phyloP scores from a whole-genome alignment of 2,329 filamentous ascomycete genomes.

The Diaporthe sp. region DNA sequence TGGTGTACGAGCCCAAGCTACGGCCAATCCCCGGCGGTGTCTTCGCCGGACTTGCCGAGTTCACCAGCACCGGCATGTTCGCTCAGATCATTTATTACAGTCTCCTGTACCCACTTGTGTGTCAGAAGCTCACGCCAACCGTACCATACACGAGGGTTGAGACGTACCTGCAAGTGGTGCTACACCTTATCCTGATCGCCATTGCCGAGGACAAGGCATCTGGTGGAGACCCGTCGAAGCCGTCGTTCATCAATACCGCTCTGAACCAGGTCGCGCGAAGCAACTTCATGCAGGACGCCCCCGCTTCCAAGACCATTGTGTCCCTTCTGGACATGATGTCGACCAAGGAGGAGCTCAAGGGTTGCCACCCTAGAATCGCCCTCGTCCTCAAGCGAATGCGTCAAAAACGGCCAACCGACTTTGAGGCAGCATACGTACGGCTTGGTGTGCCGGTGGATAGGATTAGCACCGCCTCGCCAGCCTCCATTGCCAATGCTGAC shows the following conservation, averaged over 20 bases:
- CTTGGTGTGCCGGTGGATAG: slow-evolving; percentile 80
- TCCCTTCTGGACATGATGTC: slow-evolving; percentile 73
- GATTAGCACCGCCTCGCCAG: slow-evolving; percentile 86
- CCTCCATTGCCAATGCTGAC: slow-evolving; percentile 71
- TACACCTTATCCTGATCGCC: slow-evolving; percentile 89
- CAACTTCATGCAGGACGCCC: slow-evolving; percentile 70
- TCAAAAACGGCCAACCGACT: slow-evolving; percentile 81
- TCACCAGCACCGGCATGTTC: slow-evolving; percentile 88
- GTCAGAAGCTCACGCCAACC: slow-evolving; percentile 75
- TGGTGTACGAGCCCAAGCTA: slow-evolving; percentile 92
- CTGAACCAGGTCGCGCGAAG: slow-evolving; percentile 73
- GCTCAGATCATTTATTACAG: slow-evolving; percentile 91
- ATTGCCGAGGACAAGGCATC: slow-evolving; percentile 82
- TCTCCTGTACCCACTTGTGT: slow-evolving; percentile 82
- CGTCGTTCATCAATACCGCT: slow-evolving; percentile 81
- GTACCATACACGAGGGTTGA: slow-evolving; percentile 88
- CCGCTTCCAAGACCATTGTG: slow-evolving; percentile 72
- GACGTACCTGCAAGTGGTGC: slow-evolving; percentile 89
- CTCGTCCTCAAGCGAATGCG: slow-evolving; percentile 88
- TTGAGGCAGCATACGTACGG: slow-evolving; percentile 75
- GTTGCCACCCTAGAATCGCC: slow-evolving; percentile 86
- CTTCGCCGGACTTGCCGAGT: slow-evolving; percentile 81
- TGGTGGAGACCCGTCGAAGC: slow-evolving; percentile 63
- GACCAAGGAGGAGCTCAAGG: slow-evolving; percentile 80
- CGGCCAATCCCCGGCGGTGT: slow-evolving; percentile 80